phyloP scores from a whole-genome alignment of 192 early-diverging fungal species.

The Rhizophagus clarus region DNA sequence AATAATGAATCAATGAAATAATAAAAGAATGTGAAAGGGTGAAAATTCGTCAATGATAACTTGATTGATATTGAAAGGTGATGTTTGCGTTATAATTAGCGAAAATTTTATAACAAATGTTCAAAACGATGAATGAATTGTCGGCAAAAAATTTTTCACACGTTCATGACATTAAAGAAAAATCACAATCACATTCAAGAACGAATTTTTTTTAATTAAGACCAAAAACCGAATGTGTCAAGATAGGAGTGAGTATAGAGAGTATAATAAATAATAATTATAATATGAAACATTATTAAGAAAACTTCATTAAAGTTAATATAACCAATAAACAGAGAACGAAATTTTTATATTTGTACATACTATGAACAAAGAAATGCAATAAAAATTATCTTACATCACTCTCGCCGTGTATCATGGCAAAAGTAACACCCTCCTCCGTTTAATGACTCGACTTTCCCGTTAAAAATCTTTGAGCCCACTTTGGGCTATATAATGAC shows the following conservation, averaged over 20 bases:
- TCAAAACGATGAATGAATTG: background rate
- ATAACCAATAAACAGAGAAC: background rate
- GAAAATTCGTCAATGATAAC: background rate
- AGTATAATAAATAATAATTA: background rate
- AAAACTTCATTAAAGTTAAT: background rate
- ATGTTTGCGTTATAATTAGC: background rate
- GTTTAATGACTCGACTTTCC: background rate
- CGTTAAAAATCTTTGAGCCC: slow-evolving; percentile 20
- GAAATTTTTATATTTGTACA: background rate
- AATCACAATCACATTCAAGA: background rate
- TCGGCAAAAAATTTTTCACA: background rate
- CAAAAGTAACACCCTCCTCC: background rate
- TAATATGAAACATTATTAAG: background rate
- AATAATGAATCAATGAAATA: background rate
- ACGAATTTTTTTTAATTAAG: background rate
- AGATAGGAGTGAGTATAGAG: background rate
- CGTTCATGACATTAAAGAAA: background rate
- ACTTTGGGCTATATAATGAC: slow-evolving; percentile 13
- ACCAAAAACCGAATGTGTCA: background rate
- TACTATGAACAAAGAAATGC: background rate
- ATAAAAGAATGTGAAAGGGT: background rate
- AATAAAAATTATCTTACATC: background rate
- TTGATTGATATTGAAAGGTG: background rate
- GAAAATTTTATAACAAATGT: background rate
- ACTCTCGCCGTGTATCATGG: too few relatives aligned